These are phyloP conservation scores for Aspergillus wentii DNA, from an alignment of 495 filamentous ascomycete species.

Conservation along the genomic window DNA sequence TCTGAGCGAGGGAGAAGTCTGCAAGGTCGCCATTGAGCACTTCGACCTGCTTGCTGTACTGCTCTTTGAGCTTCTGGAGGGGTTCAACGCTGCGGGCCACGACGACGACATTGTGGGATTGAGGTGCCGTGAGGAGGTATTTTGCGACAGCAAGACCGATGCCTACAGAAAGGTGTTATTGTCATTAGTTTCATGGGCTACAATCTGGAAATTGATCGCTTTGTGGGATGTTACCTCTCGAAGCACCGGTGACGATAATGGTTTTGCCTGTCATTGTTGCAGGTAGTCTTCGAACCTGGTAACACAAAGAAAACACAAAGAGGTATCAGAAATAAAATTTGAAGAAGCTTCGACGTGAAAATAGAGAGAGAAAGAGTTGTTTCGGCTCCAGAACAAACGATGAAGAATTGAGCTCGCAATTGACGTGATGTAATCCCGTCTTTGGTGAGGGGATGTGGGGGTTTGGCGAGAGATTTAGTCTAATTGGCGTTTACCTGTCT, in stretches of 20 bases:
- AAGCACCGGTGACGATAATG: slow-evolving; percentile 60
- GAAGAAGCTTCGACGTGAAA: no score
- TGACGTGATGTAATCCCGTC: no score
- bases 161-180: slow-evolving; percentile 39
- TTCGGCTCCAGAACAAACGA: no score
- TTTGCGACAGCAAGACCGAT: slow-evolving; percentile 77
- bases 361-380: no score
- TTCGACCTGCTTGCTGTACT: slow-evolving; percentile 63
- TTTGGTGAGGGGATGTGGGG: no score
- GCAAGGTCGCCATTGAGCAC: slow-evolving; percentile 72
- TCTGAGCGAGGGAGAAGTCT: slow-evolving; percentile 55
- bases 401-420: no score
- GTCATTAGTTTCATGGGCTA: neutral
- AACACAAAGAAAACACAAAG: no score
- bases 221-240: slow-evolving; percentile 41
- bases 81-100: slow-evolving; percentile 65
- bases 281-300: no score
- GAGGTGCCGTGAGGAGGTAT: slow-evolving; percentile 57
- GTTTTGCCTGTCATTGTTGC: slow-evolving; percentile 46
- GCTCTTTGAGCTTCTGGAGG: slow-evolving; percentile 59
- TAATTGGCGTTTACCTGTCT: no score
- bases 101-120: slow-evolving; percentile 66
- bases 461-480: no score
- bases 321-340: no score
- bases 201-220: slow-evolving; percentile 2